A percentile compares a stretch with the other conserved stretches of the same genome.
Conservation (phyloP, 2,329 filamentous ascomycete genomes). For the Neofusicoccum laricinum region DNA sequence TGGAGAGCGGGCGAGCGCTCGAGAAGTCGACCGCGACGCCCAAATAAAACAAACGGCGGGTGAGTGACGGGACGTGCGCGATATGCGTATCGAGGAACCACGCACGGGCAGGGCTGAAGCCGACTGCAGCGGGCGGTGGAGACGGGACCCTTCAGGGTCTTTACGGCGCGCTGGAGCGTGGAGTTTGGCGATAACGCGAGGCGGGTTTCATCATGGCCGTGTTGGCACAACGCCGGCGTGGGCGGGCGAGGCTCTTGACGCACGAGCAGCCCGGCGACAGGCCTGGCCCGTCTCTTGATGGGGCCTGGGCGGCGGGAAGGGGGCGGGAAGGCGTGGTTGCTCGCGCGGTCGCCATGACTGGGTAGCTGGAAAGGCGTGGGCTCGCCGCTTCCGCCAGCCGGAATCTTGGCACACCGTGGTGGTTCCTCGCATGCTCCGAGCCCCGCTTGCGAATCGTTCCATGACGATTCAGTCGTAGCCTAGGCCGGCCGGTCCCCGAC, state of each 20-base stretch:
- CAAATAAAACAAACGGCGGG: neutral
- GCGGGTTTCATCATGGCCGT: neutral
- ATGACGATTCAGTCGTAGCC: neutral
- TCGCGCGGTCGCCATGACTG: neutral
- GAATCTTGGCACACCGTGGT: neutral
- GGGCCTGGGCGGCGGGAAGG: neutral
- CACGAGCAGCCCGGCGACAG: neutral
- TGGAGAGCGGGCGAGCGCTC: neutral
- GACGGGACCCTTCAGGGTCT: constrained; percentile 1
- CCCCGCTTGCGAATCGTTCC: neutral
- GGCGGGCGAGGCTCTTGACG: neutral
- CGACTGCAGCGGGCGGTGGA: neutral
- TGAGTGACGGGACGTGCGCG: neutral
- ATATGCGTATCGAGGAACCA: neutral
- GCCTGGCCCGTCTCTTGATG: neutral
- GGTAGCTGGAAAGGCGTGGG: neutral
- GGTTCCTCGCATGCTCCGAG: neutral
- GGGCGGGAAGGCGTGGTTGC: neutral
- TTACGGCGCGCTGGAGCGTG: neutral
- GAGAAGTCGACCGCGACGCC: neutral
- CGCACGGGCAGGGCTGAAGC: neutral
- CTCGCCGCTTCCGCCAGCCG: neutral
- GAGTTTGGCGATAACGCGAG: neutral
- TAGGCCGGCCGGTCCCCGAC: neutral
- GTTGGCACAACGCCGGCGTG: neutral